phyloP scores from a whole-genome alignment of 163 green algal species.

The Scenedesmus sp. region DNA sequence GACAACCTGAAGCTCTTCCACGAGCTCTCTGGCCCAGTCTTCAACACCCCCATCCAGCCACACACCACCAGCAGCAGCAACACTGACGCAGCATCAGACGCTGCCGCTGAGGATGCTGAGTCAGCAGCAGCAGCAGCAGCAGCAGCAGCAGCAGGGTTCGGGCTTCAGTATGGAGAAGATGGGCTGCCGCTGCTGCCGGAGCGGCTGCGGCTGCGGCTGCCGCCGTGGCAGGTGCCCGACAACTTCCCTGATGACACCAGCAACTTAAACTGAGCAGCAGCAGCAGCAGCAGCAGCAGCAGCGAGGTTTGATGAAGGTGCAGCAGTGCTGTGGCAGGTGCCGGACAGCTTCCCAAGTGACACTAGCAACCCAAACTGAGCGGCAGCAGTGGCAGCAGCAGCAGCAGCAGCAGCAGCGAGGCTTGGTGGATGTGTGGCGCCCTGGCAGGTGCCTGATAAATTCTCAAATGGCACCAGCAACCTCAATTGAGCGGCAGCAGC shows the following conservation, averaged over 20 bases:
- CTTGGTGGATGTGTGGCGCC: neutral
- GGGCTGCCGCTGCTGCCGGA: slow-evolving; percentile 9
- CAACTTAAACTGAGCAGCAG: slow-evolving; percentile 18
- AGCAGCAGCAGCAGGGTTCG: slow-evolving; percentile 13
- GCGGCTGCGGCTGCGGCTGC: slow-evolving; percentile 24
- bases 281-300: neutral
- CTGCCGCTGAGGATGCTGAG: neutral
- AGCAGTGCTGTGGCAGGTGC: too few relatives aligned
- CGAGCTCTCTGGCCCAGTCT: slow-evolving; percentile 56
- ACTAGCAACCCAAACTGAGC: slow-evolving; percentile 21
- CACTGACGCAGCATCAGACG: neutral
- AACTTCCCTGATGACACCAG: slow-evolving; percentile 14
- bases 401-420: neutral
- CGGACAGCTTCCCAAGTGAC: neutral
- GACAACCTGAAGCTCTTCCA: slow-evolving; percentile 66
- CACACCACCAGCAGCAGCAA: neutral
- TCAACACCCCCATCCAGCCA: slow-evolving; percentile 29
- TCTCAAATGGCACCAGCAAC: slow-evolving; percentile 17
- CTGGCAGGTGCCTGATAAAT: neutral
- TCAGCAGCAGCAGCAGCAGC: slow-evolving; percentile 17
- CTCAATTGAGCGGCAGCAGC: slow-evolving; percentile 18
- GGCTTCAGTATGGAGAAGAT: neutral
- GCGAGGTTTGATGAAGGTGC: too few relatives aligned
- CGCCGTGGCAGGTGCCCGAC: neutral
- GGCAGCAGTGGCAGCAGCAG: neutral